Conservation (phyloP, 371 early-diverging fungal species). For the Cokeromyces recurvatus region DNA sequence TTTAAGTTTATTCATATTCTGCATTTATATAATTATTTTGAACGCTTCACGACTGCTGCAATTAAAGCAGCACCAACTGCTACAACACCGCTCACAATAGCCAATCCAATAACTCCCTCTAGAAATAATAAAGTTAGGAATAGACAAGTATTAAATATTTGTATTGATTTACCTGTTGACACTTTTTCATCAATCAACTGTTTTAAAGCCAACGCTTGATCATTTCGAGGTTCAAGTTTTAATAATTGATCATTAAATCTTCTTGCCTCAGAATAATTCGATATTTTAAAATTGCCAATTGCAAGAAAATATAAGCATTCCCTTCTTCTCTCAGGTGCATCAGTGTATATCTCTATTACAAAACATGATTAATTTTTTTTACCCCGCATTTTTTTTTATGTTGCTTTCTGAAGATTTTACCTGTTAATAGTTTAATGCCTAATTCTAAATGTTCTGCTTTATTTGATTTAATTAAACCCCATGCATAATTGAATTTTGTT, state of each 20-base stretch:
- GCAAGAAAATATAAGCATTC: constrained; percentile 95
- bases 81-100: constrained; percentile 79
- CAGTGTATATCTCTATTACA: constrained; percentile 75
- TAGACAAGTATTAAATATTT: background rate
- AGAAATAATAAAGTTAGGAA: background rate
- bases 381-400: background rate
- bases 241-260: constrained; percentile 75
- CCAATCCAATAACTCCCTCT: constrained; percentile 90
- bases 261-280: constrained; percentile 79
- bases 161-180: constrained; percentile 54
- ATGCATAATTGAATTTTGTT: constrained; percentile 95
- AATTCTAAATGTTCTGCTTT: constrained; percentile 59
- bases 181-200: constrained; percentile 83
- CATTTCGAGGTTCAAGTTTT: constrained; percentile 79
- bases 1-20: too few relatives aligned
- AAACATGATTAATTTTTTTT: background rate
- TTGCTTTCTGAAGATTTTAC: constrained; percentile 36
- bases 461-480: constrained; percentile 81
- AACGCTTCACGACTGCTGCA: constrained; percentile 35
- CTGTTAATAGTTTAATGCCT: constrained; percentile 78
- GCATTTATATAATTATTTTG: constrained; percentile 20
- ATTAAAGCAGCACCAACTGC: constrained; percentile 57
- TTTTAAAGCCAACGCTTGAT: constrained; percentile 72
- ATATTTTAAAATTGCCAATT: constrained; percentile 85
- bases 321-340: constrained; percentile 79